Percentiles rank a stretch among this genome's conserved stretches.
Conservation (phyloP, 495 filamentous ascomycete genomes). For the Neurospora sp. region DNA sequence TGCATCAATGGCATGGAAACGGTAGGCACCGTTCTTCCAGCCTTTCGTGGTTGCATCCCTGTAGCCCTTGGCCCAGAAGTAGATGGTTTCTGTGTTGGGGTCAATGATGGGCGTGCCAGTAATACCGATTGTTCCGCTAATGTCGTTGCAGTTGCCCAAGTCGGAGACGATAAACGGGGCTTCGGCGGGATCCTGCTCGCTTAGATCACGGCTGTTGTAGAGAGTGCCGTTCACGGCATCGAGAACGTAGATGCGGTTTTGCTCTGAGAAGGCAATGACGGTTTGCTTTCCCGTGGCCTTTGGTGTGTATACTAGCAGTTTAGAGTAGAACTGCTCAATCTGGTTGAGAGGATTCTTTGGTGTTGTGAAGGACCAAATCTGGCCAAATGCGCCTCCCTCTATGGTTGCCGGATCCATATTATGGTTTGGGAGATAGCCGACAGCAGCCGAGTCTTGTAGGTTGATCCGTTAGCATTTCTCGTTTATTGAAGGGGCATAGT, state of each 20-base stretch:
- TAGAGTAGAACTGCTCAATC: conserved; percentile 16
- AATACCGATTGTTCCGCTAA: conserved; percentile 21
- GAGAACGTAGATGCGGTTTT: conserved; percentile 22
- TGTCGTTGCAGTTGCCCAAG: conserved; percentile 9
- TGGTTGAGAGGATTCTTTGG: conserved; percentile 2
- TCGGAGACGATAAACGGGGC: conserved; percentile 12
- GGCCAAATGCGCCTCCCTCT: conserved; percentile 6
- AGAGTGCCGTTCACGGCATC: conserved; percentile 21
- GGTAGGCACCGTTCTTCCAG: conserved; percentile 19
- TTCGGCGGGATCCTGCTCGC: conserved; percentile 3
- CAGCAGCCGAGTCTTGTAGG: conserved; percentile 4
- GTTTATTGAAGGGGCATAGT: too few species aligned
- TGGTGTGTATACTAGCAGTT: conserved; percentile 21
- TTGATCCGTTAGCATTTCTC: not conserved
- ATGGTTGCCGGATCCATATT: conserved; percentile 8
- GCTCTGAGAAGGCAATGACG: conserved; percentile 19
- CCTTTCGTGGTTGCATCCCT: conserved; percentile 17
- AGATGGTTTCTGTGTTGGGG: conserved; percentile 24
- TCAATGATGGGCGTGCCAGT: conserved; percentile 31
- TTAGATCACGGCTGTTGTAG: conserved; percentile 6
- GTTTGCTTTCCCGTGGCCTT: conserved; percentile 16
- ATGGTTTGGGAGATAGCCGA: conserved; percentile 9
- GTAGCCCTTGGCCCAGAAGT: conserved; percentile 34
- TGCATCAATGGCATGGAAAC: conserved; percentile 27
- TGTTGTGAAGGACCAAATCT: conserved; percentile 9